Base-by-base conservation (phyloP, 208 protist genomes). In the Leishmania gerbilli region DNA sequence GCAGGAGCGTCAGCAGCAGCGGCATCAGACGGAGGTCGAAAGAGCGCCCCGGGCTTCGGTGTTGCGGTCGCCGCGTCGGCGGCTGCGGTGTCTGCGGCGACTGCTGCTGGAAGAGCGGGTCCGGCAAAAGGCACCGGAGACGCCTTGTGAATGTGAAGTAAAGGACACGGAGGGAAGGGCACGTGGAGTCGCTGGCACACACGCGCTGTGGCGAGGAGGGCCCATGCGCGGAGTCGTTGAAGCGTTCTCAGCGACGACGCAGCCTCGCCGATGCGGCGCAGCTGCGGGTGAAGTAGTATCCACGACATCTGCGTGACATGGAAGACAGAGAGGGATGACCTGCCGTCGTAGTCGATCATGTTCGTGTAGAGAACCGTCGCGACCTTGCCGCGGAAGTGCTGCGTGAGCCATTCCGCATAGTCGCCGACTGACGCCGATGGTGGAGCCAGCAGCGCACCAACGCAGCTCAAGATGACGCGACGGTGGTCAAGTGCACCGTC, bases 361-460 rank as follows among this genome's bases (percentile, higher is more conserved):
- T 88, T 90, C 8, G 83, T 72, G 82, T 89, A 86, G 71, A 94
- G 69, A 45, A 87, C 83, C 31, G 82, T 81, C 3, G 81, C 74
- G 65, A 92, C 76, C 40, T 90, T 90, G 45, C 86, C 89, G 51
- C 84, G 85, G 81, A 92, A 93, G 72, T 89, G 88, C 17, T 92
- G 86, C 34, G 81, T 65, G 47, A 95, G 62, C 89, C 90, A 95
- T 11, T 88, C 78, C 2, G 62, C 72, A 40, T 89, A 91, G 56
- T 88, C 82, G 31, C 24, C 8, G 40, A 76, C 45, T 9, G 65
- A 65, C 19, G 84, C 71, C n/a, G 85, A 62, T 11, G 81, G 74
- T 37, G 82, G 82, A 45, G 92, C 85, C 31, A 95, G 85, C 19
- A 95, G 84, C 13, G 84, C 83, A 9, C 92, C 90, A 24, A 91